Evolutionary conservation across 306 rosid genomes (phyloP).

Genomic region (Gillenia trifoliata): DNA sequence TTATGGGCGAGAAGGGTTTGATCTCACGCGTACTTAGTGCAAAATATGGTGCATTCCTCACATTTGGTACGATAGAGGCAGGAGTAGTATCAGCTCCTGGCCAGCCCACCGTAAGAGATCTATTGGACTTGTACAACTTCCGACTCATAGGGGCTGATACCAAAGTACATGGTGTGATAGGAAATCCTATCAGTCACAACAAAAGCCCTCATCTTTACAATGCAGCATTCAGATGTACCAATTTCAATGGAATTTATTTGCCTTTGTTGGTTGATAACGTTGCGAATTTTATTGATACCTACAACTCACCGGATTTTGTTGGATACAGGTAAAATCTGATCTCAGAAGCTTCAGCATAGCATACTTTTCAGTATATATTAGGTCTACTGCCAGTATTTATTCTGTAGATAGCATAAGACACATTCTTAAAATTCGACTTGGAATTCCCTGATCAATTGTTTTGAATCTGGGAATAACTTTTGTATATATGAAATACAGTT

Average conservation of each 20-base stretch:
- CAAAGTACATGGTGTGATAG: constrained; percentile 64
- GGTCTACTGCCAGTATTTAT: too few species aligned
- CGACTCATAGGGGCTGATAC: constrained; percentile 52
- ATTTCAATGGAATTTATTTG: constrained; percentile 61
- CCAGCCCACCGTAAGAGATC: constrained; percentile 54
- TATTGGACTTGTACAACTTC: constrained; percentile 61
- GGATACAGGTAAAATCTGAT: constrained; percentile 54
- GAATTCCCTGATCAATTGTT: neutral
- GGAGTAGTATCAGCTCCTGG: constrained; percentile 53
- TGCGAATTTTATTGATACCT: constrained; percentile 41
- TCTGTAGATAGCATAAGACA: too few species aligned
- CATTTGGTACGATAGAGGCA: constrained; percentile 50
- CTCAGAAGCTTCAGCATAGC: constrained; percentile 9
- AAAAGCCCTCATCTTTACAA: constrained; percentile 63
- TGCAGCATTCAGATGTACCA: constrained; percentile 48
- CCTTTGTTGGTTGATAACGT: constrained; percentile 60
- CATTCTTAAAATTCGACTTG: too few species aligned
- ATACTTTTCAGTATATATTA: too few species aligned
- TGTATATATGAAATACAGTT: constrained; percentile 26
- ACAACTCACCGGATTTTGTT: constrained; percentile 55
- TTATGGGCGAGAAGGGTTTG: constrained; percentile 66
- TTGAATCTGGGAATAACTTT: neutral
- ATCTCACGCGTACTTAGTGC: constrained; percentile 55
- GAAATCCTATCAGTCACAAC: constrained; percentile 65
- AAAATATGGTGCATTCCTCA: constrained; percentile 62